Base-by-base conservation (phyloP, 805 yeast genomes). In the Ascoidea asiatica region DNA sequence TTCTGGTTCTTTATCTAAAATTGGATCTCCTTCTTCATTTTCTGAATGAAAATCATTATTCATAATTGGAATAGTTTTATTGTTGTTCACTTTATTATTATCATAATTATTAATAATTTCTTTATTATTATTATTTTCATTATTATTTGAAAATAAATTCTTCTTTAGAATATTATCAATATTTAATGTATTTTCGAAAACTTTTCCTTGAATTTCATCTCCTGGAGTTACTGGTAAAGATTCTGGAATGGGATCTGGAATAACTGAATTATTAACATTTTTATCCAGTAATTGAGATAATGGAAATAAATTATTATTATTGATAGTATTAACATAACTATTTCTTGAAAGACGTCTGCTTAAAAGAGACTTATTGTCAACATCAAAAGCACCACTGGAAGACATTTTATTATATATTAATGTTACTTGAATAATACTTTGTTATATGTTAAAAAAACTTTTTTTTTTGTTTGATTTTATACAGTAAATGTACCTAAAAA, bases 141-240 rank as follows among this genome's bases (percentile, higher is more conserved):
- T 23, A 23, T 13, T 13, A 23, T 6, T 23, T 6, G 35, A 23
- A 7, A 7, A 7, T 6, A 23, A 23, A 23, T 23, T 23, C 11
- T 37, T 37, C 15, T 7, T 11, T 5, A 37, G 39, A 37, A 11
- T 11, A 37, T 5, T 11, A 15, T 5, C 39, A 11, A 19, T 37
- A 20, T 37, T 37, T 15, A 37, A 37, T 6, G 7, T 5, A 5
- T 37, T 8, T 37, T 7, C 7, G 5, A 20, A 37, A 19, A 21
- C 18, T 38, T n/a, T 38, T 5, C 11, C 40, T 5, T 38, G 20
- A 3, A 62, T 41, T 35, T 65, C 69, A 40, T 52, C 53, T 1
- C 67, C 70, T 5, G 70, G 71, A 0, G 71, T 66, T 0, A 64
- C 60, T 19, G 71, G 71, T 19, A 64, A 45, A 19, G 67, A 61